Conservation (phyloP, 495 filamentous ascomycete genomes). For the Amniculicola lignicola region DNA sequence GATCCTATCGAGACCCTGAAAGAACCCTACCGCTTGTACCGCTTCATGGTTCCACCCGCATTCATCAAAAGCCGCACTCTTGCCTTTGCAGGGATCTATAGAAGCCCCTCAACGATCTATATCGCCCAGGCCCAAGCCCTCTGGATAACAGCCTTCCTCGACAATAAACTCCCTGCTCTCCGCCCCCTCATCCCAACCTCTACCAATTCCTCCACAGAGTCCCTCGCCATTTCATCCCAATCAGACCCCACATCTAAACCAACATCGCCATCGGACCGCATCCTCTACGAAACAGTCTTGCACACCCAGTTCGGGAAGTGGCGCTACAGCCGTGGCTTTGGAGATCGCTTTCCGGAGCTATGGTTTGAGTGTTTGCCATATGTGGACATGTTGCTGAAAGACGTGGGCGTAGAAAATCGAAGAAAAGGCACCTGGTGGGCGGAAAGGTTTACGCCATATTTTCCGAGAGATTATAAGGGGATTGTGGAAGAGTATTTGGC, state of each 20-base stretch:
- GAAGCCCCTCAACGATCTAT: conserved; percentile 26
- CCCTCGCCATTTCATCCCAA: too few relatives aligned
- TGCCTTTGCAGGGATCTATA: conserved; percentile 28
- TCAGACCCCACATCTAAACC: background rate
- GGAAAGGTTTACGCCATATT: conserved; percentile 45
- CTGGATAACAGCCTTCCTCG: conserved; percentile 46
- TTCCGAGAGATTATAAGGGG: conserved; percentile 41
- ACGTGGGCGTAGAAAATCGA: conserved; percentile 55
- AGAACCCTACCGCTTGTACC: conserved; percentile 35
- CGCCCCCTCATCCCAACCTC: background rate
- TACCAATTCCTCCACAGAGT: background rate
- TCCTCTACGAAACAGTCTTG: conserved; percentile 58
- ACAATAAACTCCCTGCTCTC: conserved; percentile 41
- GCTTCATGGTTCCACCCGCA: conserved; percentile 36
- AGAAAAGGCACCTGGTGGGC: conserved; percentile 45
- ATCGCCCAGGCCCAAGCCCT: conserved; percentile 32
- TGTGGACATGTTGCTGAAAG: conserved; percentile 64
- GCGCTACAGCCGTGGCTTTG: conserved; percentile 65
- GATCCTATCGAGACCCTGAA: background rate
- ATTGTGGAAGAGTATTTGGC: conserved; percentile 39
- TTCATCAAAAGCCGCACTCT: conserved; percentile 27
- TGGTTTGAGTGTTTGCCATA: conserved; percentile 79
- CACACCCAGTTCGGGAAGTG: conserved; percentile 66
- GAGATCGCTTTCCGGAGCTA: conserved; percentile 63
- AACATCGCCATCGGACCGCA: conserved; percentile 9